Percentiles rank a stretch among this genome's conserved stretches.
Evolutionary conservation across 495 filamentous ascomycete species (phyloP).

Genomic region (Penicillium cosmopolitanum): DNA sequence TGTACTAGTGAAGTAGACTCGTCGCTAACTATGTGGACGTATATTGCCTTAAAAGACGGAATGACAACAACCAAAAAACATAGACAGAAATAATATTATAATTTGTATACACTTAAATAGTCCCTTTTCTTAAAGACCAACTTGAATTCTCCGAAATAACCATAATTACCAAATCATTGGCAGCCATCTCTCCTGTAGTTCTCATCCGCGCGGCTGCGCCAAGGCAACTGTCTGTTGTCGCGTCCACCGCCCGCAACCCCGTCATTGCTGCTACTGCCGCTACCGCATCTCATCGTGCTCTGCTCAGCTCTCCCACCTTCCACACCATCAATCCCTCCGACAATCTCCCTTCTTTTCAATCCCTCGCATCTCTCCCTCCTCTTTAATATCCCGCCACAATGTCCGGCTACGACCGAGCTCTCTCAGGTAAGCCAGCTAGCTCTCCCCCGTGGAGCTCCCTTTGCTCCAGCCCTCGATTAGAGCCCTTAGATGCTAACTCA

Average conservation of each 20-base stretch:
- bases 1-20: too few relatives aligned
- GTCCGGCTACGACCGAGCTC: constrained; percentile 91
- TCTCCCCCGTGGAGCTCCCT: constrained; percentile 30
- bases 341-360: neutral
- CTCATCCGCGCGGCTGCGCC: constrained; percentile 24
- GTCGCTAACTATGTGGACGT: too few relatives aligned
- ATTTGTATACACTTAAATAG: too few relatives aligned
- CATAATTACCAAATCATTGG: neutral
- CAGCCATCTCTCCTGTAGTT: neutral
- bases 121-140: too few relatives aligned
- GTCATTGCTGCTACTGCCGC: constrained; percentile 34
- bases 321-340: constrained; percentile 7
- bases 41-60: too few relatives aligned
- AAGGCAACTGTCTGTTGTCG: constrained; percentile 36
- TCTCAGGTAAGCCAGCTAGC: constrained; percentile 73
- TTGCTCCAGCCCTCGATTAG: constrained; percentile 14
- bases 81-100: too few relatives aligned
- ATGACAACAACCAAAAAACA: too few relatives aligned
- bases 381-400: constrained; percentile 56
- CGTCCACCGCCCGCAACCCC: constrained; percentile 37
- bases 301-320: constrained; percentile 17
- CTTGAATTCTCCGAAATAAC: too few relatives aligned
- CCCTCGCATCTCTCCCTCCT: constrained; percentile 4
- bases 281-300: constrained; percentile 21
- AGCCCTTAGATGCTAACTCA: constrained; percentile 22